A percentile compares a stretch with the other conserved stretches of the same genome.
phyloP scores from a whole-genome alignment of 225 moss, liverwort and hornwort species.

The Sphagnum tenellum region DNA sequence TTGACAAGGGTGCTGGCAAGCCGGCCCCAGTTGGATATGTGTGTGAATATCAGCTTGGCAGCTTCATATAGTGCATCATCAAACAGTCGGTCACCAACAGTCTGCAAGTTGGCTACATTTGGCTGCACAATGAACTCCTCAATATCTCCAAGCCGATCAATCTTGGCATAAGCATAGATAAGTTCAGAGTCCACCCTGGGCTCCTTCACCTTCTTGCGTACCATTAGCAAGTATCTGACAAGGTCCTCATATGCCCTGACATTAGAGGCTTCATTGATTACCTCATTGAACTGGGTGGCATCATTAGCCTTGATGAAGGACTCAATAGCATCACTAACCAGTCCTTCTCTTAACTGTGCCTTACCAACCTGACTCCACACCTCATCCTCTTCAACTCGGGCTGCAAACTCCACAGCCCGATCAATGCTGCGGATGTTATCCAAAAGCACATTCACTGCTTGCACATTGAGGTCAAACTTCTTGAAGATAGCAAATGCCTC shows the following conservation, averaged over 20 bases:
- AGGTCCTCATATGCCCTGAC: conserved; percentile 89
- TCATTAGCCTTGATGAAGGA: conserved; percentile 97
- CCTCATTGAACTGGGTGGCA: conserved; percentile 90
- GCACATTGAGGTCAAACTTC: conserved; percentile 95
- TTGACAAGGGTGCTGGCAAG: conserved; percentile 94
- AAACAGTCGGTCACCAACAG: conserved; percentile 84
- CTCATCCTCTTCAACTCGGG: conserved; percentile 95
- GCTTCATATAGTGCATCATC: conserved; percentile 91
- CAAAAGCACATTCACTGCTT: conserved; percentile 95
- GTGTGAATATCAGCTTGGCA: conserved; percentile 95
- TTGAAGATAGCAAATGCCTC: conserved; percentile 99
- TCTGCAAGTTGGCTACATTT: conserved; percentile 91
- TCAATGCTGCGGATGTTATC: conserved; percentile 85
- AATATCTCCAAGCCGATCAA: conserved; percentile 87
- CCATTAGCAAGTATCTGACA: conserved; percentile 89
- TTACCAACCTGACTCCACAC: conserved; percentile 99
- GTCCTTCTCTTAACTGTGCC: conserved; percentile 86
- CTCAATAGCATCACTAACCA: conserved; percentile 96
- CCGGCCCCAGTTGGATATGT: conserved; percentile 95
- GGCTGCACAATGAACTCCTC: conserved; percentile 93
- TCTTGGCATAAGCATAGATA: conserved; percentile 93
- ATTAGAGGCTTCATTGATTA: conserved; percentile 74
- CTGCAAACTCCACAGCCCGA: conserved; percentile 94
- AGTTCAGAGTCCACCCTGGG: conserved; percentile 93
- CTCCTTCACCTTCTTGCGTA: conserved; percentile 97